Conservation (phyloP, 495 filamentous ascomycete genomes). For the Hypomontagnella submonticulosa region DNA sequence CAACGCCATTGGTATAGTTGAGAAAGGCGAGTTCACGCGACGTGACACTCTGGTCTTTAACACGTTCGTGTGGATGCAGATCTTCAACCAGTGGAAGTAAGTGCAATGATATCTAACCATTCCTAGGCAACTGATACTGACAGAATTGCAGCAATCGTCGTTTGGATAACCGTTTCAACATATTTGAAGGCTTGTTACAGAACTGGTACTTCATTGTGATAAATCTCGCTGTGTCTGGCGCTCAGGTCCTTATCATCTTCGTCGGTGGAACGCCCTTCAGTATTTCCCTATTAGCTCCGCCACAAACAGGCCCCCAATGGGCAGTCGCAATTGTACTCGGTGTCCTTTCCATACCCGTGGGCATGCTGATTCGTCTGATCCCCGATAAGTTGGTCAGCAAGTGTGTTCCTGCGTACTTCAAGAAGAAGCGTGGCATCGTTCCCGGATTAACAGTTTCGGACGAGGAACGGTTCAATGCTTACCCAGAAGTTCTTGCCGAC, state of each 20-base stretch:
- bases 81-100: slow-evolving; percentile 94
- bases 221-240: slow-evolving; percentile 80
- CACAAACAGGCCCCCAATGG: slow-evolving; percentile 76
- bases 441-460: slow-evolving; percentile 74
- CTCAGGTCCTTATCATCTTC: slow-evolving; percentile 83
- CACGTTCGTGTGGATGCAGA: slow-evolving; percentile 96
- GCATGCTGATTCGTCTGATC: slow-evolving; percentile 73
- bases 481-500: slow-evolving; percentile 76
- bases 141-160: slow-evolving; percentile 72
- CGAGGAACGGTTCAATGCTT: slow-evolving; percentile 75
- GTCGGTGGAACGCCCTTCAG: slow-evolving; percentile 79
- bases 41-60: slow-evolving; percentile 87
- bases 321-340: slow-evolving; percentile 78
- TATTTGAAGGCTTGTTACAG: slow-evolving; percentile 80
- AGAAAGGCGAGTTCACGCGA: slow-evolving; percentile 55
- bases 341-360: slow-evolving; percentile 77
- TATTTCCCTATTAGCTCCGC: slow-evolving; percentile 59
- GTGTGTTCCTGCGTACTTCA: slow-evolving; percentile 75
- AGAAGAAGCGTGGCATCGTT: slow-evolving; percentile 64
- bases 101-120: slow-evolving; percentile 40
- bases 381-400: slow-evolving; percentile 67
- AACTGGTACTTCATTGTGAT: slow-evolving; percentile 89
- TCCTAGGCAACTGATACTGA: slow-evolving; percentile 45
- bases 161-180: slow-evolving; percentile 89
- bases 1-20: slow-evolving; percentile 65